Conservation (phyloP, 805 yeast genomes). For the Myxozyma neglecta region DNA sequence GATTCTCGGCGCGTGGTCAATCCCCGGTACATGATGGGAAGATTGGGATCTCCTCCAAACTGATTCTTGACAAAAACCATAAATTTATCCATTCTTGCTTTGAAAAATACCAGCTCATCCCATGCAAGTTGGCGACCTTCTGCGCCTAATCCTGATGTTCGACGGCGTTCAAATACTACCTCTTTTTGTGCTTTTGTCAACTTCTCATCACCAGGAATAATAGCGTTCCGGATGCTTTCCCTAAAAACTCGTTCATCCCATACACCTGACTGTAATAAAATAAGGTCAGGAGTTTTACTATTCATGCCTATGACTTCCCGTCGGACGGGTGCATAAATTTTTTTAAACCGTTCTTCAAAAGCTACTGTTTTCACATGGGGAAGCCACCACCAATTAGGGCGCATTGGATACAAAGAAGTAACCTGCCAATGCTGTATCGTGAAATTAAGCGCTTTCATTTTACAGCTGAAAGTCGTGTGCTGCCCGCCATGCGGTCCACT, state of each 20-base stretch:
- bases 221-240: constrained; percentile 5
- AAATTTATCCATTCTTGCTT: constrained; percentile 7
- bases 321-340: constrained; percentile 3
- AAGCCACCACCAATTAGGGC: constrained; percentile 31
- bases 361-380: constrained; percentile 18
- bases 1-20: constrained; percentile 5
- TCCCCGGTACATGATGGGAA: constrained; percentile 25
- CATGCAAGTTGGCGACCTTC: constrained; percentile 13
- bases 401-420: constrained; percentile 19
- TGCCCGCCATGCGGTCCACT: constrained; percentile 10
- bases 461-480: constrained; percentile 23
- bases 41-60: constrained; percentile 15
- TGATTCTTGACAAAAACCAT: constrained; percentile 5
- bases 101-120: constrained; percentile 18
- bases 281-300: constrained; percentile 16
- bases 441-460: constrained; percentile 11
- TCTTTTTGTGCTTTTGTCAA: neutral
- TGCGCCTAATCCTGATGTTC: neutral
- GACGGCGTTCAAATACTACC: neutral
- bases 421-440: constrained; percentile 30
- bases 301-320: constrained; percentile 10
- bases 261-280: constrained; percentile 13
- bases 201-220: neutral
- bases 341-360: constrained; percentile 25
- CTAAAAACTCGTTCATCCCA: constrained; percentile 14